A percentile compares a stretch with the other conserved stretches of the same genome.
Conservation (phyloP, 768 basidiomycete genomes). For the Podaxis mareebaensis region DNA sequence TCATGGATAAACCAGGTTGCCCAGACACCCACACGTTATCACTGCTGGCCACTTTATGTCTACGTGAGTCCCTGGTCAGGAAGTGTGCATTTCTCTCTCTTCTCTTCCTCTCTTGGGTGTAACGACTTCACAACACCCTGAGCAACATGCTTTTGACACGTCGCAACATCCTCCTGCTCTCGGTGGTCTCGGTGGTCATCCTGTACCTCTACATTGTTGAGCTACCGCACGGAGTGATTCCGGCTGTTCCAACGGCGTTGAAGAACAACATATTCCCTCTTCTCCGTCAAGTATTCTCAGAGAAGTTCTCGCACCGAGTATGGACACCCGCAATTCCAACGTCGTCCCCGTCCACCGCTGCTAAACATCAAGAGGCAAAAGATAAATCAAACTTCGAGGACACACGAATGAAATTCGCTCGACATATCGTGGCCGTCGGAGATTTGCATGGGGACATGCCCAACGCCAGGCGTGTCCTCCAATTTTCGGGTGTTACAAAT, state of each 20-base stretch:
- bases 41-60: neutral
- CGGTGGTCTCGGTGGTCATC: neutral
- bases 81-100: neutral
- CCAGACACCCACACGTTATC: neutral
- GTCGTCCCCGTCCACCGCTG: neutral
- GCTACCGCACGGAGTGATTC: neutral
- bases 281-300: constrained; percentile 7
- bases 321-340: neutral
- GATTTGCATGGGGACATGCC: constrained; percentile 89
- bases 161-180: neutral
- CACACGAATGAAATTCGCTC: constrained; percentile 34
- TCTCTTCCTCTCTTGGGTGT: neutral
- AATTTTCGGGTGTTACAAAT: constrained; percentile 79
- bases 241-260: neutral
- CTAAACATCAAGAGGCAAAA: neutral
- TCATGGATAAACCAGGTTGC: neutral
- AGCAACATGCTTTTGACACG: constrained; percentile 8
- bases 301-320: neutral
- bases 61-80: neutral
- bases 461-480: constrained; percentile 78
- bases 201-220: neutral
- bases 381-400: neutral
- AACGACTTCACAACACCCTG: neutral
- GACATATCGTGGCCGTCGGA: constrained; percentile 83
- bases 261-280: neutral